phyloP scores from a whole-genome alignment of 2,329 filamentous ascomycete genomes.

The Aspergillus pseudotamarii region DNA sequence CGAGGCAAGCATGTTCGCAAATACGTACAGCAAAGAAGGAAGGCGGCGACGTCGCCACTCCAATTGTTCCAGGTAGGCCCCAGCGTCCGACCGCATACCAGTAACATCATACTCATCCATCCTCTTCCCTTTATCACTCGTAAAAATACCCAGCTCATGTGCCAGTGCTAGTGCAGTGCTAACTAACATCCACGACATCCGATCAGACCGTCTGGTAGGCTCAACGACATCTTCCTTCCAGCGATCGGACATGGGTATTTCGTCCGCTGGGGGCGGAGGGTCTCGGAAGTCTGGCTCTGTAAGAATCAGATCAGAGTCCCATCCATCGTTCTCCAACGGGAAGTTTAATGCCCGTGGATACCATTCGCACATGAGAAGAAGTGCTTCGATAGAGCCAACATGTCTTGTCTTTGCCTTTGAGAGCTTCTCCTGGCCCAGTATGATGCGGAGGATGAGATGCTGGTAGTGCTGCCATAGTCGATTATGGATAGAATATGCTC shows the following conservation, averaged over 20 bases:
- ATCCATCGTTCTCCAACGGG: slow-evolving; percentile 55
- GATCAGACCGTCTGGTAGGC: slow-evolving; percentile 54
- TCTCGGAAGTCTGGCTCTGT: slow-evolving; percentile 43
- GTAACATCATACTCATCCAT: background rate
- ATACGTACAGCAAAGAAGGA: slow-evolving; percentile 42
- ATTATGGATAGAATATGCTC: slow-evolving; percentile 54
- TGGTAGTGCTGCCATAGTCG: slow-evolving; percentile 57
- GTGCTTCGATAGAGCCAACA: slow-evolving; percentile 54
- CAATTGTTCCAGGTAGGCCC: slow-evolving; percentile 21
- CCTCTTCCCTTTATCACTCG: slow-evolving; percentile 32
- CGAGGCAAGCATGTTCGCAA: slow-evolving; percentile 51
- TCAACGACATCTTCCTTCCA: slow-evolving; percentile 58
- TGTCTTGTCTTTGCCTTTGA: slow-evolving; percentile 52
- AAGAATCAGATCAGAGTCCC: slow-evolving; percentile 55
- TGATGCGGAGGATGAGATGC: slow-evolving; percentile 53
- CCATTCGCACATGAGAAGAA: slow-evolving; percentile 58
- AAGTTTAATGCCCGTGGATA: slow-evolving; percentile 56
- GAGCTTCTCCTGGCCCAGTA: slow-evolving; percentile 55
- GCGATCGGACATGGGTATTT: slow-evolving; percentile 36
- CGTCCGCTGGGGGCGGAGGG: slow-evolving; percentile 36
- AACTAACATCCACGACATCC: slow-evolving; percentile 62
- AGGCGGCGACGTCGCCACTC: slow-evolving; percentile 33
- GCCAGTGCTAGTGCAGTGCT: slow-evolving; percentile 55
- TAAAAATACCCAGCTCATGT: slow-evolving; percentile 54
- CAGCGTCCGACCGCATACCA: slow-evolving; percentile 14